Base-by-base conservation (phyloP, 1,284 basidiomycete species). In the Moesziomyces sp. region DNA sequence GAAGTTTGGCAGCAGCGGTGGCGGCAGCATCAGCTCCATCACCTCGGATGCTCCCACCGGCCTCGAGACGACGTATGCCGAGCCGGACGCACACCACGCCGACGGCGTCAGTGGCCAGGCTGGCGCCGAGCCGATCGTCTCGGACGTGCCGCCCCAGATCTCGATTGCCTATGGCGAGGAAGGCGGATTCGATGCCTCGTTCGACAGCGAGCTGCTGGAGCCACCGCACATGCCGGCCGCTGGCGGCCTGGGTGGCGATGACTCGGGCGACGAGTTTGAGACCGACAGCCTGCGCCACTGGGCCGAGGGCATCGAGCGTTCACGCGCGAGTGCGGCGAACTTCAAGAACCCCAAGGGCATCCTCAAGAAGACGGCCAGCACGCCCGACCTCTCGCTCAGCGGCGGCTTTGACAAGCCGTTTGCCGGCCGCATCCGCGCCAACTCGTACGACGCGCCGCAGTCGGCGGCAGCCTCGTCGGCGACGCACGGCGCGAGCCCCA, bases 331-430 rank as follows among this genome's bases (percentile, higher is more conserved):
- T 81, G 86, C 90, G 61, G 89, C 87, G 86, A 85, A 87, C 86
- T 71, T 88, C 86, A 82, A 85, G 76, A 93, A 95, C 8, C 86
- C 89, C 46, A 92, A 89, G 85, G 92, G 94, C 40, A 97, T 98
- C 74, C 86, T 98, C 72, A 97, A 97, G 88, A 58, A 68, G 57
- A 77, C 67, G 21, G 58, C 60, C 42, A 77, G 75, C 30, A 72
- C 55, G 16, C 63, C 71, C 5, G 65, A 79, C 19, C 59, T 74
- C n/a, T 57, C 66, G 49, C 50, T 73, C 16, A 52, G 51, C 47
- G 60, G 60, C 30, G 61, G 58, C 0, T 71, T 77, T 38, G 71
- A 77, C 33, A 77, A 66, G 51, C 76, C 78, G 3, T 84, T 80
- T 51, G 74, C 77, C 47, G 74, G 69, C 1, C 81, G 85, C 13